Evolutionary conservation across 2,329 filamentous ascomycete species (phyloP), one percentile per base, ranked within the genome.

Genomic region (Thelonectria blattea): DNA sequence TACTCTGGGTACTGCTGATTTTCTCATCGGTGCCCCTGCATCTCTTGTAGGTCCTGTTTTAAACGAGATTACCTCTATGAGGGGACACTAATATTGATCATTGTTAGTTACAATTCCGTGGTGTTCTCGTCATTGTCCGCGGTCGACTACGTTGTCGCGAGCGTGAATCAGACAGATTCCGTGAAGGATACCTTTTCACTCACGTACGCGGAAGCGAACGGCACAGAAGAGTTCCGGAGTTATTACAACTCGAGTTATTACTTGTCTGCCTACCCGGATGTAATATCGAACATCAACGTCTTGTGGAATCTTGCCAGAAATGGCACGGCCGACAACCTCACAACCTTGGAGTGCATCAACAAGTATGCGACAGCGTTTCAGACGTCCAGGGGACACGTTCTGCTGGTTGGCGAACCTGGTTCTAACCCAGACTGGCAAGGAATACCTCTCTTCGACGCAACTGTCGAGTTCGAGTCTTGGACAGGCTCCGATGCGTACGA

Each of bases 71-170:
- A 9, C 27, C 8, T 7, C 5, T 7, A 6, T 6, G 9, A 30
- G 5, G 27, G 27, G 8, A 9, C 27, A 30, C 27, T 30, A 10
- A 30, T 30, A 30, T 30, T 30, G 27, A 10, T 5, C 18, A 10
- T 37, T 6, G 2, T 1, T 1, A 62, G 60, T 5, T 62, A 55
- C 18, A 62, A 62, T 51, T 62, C 60, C 3, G 56, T 62, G 5
- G 32, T 62, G 10, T 59, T 59, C 46, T 55, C 56, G 1, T 59
- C 60, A 5, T 5, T 59, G 9, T 55, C 47, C 2, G 47, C 56
- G 2, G 42, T 59, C 12, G 18, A 58, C 41, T 62, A 62, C 17
- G 9, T 5, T 4, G 42, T 62, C 32, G n/a, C 15, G 37, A 48
- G 6, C 18, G 50, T 43, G 11, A 18, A 48, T 17, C 30, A 43